Conservation (phyloP, 805 yeast species). For the Cyberlindnera meyerae region DNA sequence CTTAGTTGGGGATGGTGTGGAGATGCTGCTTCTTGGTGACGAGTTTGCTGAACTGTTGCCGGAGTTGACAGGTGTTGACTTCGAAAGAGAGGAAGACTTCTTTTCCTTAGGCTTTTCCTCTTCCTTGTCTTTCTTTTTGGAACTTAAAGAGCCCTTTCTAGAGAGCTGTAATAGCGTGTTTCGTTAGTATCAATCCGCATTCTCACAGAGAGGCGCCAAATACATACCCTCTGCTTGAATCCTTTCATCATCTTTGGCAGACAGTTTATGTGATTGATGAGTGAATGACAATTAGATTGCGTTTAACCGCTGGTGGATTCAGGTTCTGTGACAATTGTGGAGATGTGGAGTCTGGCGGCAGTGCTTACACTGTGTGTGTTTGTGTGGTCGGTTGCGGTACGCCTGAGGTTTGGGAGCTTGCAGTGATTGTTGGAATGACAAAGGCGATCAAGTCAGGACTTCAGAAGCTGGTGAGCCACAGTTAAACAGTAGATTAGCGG, state of each 20-base stretch:
- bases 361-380: no score
- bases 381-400: no score
- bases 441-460: no score
- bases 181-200: conserved; percentile 13
- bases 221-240: conserved; percentile 49
- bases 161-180: conserved; percentile 15
- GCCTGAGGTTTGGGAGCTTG: no score
- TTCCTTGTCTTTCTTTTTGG: conserved; percentile 36
- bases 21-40: conserved; percentile 23
- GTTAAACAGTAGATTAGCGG: no score
- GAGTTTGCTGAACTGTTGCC: conserved; percentile 20
- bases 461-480: no score
- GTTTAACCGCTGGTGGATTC: neutral
- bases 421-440: no score
- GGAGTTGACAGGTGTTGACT: conserved; percentile 16
- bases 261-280: no score
- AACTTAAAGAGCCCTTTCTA: conserved; percentile 29
- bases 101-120: conserved; percentile 19
- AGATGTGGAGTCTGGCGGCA: no score
- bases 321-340: neutral
- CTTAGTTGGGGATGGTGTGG: conserved; percentile 17
- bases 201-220: neutral
- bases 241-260: conserved; percentile 65
- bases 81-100: conserved; percentile 7
- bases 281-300: no score